Conservation (phyloP, 768 basidiomycete genomes). For the Auricularia cornea region DNA sequence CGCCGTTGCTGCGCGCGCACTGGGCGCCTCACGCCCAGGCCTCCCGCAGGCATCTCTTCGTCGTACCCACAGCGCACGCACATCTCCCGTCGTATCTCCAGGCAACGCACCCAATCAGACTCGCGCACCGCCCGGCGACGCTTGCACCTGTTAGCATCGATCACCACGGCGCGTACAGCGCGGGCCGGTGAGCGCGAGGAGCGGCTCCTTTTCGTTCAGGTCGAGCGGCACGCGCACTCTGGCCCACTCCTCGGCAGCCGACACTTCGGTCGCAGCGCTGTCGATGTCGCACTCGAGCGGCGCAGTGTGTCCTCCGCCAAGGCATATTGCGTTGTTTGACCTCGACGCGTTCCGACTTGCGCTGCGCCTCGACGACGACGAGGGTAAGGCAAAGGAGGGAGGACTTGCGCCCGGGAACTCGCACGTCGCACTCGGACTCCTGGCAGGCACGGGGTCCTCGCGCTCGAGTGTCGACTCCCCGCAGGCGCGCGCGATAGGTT, state of each 20-base stretch:
- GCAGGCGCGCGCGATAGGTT: background rate
- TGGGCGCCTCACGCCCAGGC: background rate
- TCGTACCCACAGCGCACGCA: background rate
- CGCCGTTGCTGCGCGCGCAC: background rate
- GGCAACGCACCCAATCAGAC: background rate
- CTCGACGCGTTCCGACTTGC: background rate
- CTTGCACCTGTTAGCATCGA: background rate
- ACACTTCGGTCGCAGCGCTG: background rate
- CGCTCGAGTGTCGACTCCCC: background rate
- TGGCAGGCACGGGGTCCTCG: background rate
- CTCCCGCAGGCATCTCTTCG: background rate
- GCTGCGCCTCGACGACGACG: background rate
- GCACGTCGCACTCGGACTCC: background rate
- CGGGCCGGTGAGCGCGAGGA: background rate
- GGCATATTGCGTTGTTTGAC: background rate
- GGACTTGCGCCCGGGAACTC: background rate
- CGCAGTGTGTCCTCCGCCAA: background rate
- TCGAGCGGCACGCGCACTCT: background rate
- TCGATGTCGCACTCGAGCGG: background rate
- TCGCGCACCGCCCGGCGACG: background rate
- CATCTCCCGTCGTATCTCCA: background rate
- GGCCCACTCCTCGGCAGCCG: background rate
- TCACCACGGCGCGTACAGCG: background rate
- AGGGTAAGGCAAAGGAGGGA: background rate
- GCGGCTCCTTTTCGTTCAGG: background rate